Evolutionary conservation across 1,139 yeast species (phyloP).

Genomic region (Suhomyces bolitotheri): DNA sequence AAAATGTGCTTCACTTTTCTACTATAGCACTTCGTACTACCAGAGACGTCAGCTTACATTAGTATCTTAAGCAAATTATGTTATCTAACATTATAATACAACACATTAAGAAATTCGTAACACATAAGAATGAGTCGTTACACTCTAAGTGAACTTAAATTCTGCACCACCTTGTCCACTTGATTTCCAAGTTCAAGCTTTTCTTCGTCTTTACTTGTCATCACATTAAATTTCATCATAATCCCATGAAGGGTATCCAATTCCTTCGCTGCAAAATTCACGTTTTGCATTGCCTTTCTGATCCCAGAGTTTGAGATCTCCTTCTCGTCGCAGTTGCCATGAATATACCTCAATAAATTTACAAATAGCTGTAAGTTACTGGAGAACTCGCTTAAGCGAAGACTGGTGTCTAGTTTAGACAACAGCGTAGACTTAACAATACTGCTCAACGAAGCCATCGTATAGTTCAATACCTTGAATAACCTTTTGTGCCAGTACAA

Average conservation of each 20-base stretch:
- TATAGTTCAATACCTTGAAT: slow-evolving; percentile 37
- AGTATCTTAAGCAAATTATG: too few relatives aligned
- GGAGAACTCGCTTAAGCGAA: slow-evolving; percentile 23
- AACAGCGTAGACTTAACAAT: slow-evolving; percentile 16
- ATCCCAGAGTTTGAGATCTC: not conserved
- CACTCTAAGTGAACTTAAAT: slow-evolving; percentile 9
- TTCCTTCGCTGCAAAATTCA: slow-evolving; percentile 10
- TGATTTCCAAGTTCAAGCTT: slow-evolving; percentile 6
- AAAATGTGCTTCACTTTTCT: too few relatives aligned
- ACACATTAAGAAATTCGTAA: too few relatives aligned
- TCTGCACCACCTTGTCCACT: slow-evolving; percentile 12
- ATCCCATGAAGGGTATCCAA: slow-evolving; percentile 17
- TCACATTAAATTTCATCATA: slow-evolving; percentile 20
- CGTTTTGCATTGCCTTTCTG: slow-evolving; percentile 1
- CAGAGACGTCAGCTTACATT: too few relatives aligned
- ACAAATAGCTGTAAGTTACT: slow-evolving; percentile 25
- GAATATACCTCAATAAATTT: slow-evolving; percentile 23
- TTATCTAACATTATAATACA: too few relatives aligned
- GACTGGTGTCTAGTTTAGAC: slow-evolving; percentile 16
- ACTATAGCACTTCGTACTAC: too few relatives aligned
- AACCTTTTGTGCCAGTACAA: slow-evolving; percentile 39
- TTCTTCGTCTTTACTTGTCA: slow-evolving; percentile 15
- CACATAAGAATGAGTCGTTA: too few relatives aligned
- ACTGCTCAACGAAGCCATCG: slow-evolving; percentile 26
- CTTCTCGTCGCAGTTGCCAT: slow-evolving; percentile 8